These are phyloP conservation scores for Beauveria brongniartii DNA, from an alignment of 2,329 filamentous ascomycete genomes.

Conservation along the genomic window DNA sequence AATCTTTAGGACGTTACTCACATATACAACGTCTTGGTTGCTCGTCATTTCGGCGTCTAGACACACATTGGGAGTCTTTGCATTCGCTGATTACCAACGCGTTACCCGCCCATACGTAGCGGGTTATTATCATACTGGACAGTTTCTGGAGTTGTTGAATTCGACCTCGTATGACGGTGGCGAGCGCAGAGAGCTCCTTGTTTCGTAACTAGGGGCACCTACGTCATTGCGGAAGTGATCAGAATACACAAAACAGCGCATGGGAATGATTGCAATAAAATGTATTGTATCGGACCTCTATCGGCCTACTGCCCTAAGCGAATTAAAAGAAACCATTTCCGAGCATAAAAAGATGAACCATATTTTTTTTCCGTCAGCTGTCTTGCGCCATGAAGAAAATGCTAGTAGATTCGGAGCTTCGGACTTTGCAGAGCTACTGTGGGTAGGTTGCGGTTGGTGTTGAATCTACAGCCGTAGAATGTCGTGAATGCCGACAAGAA, in stretches of 20 bases:
- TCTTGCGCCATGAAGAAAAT: not conserved
- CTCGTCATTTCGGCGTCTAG: too few species aligned
- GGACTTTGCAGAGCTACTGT: not conserved
- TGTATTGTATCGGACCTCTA: not conserved
- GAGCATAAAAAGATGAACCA: not conserved
- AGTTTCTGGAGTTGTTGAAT: not conserved
- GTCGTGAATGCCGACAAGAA: not conserved
- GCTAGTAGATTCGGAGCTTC: not conserved
- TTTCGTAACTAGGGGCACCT: not conserved
- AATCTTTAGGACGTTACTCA: too few species aligned
- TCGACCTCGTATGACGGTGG: not conserved
- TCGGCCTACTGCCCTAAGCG: slow-evolving; percentile 2
- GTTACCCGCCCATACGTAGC: too few species aligned
- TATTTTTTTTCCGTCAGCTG: not conserved
- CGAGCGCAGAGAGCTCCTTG: not conserved
- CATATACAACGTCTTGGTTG: too few species aligned
- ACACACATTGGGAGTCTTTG: too few species aligned
- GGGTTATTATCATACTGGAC: not conserved
- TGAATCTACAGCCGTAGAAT: not conserved
- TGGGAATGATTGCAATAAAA: not conserved
- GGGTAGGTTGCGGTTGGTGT: not conserved
- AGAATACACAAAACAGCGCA: not conserved
- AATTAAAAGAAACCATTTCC: not conserved
- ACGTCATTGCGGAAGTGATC: not conserved
- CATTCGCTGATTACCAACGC: too few species aligned